Base-by-base conservation (phyloP, 2,329 filamentous ascomycete genomes). In the Apiospora kogelbergensis region DNA sequence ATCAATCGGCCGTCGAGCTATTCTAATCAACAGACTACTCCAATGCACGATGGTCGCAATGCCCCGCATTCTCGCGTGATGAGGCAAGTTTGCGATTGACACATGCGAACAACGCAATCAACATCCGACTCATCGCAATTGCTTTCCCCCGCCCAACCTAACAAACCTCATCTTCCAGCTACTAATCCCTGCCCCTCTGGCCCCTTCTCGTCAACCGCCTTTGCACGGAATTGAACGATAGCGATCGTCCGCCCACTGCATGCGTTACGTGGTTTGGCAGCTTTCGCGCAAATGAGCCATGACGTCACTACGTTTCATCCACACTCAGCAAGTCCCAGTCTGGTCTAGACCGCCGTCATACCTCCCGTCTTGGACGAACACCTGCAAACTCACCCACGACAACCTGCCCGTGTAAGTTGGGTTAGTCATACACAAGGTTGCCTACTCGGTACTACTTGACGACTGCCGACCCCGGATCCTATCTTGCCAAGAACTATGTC, bases 271-370 rank as follows among this genome's bases (percentile, higher is more conserved):
- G 10, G 17, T 33, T 57, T 33, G 26, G 20, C 53, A 37, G 30
- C 30, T 7, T 13, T n/a, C n/a, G 15, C 48, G 17, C 26, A 37
- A 60, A 60, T 60, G 30, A 60, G 10, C 3, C 3, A 60, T 60
- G 53, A 60, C 53, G 53, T 60, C 53, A 60, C 53, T 37, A n/a
- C 30, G 30, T 60, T 60, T 60, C 53, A 60, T 60, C 17, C 53
- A 37, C 20, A 60, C 53, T 20, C 53, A 37, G 53, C 53, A 60
- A 30, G 4, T 10, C 53, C 48, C 7, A 20, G 26, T 57, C 48
- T 57, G 48, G 48, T 57, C 48, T 57, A 57, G 48, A 57, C 48
- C 48, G 20, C 48, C 26, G 26, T 33, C 48, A 30, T 17, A 20
- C 48, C 26, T 33, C 48, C 26, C 48, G 6, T 10, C 26, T 6